phyloP scores from a whole-genome alignment of 1,284 basidiomycete species.

The Cutaneotrichosporon cyanovorans region DNA sequence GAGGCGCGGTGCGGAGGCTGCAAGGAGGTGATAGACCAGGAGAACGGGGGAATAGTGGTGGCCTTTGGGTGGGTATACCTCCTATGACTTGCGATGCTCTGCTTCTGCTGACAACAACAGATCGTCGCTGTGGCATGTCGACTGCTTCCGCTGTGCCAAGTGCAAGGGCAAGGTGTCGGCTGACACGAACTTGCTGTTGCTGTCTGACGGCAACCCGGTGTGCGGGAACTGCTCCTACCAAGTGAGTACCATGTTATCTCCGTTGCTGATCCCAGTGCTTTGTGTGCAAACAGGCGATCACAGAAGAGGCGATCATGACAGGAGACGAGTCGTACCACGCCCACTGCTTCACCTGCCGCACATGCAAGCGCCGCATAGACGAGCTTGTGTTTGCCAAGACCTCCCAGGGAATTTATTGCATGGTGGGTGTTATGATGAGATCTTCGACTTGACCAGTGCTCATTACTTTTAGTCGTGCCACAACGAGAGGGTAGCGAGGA shows the following conservation, averaged over 20 bases:
- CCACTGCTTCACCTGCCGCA: conserved; percentile 95
- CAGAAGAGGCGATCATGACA: conserved; percentile 97
- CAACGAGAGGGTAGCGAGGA: conserved; percentile 89
- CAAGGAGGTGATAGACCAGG: conserved; percentile 70
- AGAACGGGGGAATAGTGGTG: conserved; percentile 77
- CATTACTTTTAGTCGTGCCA: conserved; percentile 60
- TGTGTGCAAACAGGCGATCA: conserved; percentile 81
- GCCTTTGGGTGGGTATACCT: conserved; percentile 91
- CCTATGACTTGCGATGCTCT: conserved; percentile 31
- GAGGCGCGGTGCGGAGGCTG: conserved; percentile 67
- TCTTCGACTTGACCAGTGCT: background rate
- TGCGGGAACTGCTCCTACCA: conserved; percentile 94
- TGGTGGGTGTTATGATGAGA: conserved; percentile 50
- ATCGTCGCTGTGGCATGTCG: conserved; percentile 45
- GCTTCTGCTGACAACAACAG: conserved; percentile 23
- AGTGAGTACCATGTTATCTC: conserved; percentile 26
- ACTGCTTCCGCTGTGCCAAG: conserved; percentile 50
- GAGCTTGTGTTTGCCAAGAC: conserved; percentile 99
- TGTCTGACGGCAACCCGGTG: conserved; percentile 94
- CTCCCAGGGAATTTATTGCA: conserved; percentile 96
- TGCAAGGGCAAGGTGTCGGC: conserved; percentile 55
- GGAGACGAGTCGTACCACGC: conserved; percentile 98
- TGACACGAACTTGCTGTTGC: conserved; percentile 88
- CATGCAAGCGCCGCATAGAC: conserved; percentile 89
- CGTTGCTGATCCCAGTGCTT: conserved; percentile 55